phyloP scores from a whole-genome alignment of 2,329 filamentous ascomycete species.

The Pseudocercospora eumusae region DNA sequence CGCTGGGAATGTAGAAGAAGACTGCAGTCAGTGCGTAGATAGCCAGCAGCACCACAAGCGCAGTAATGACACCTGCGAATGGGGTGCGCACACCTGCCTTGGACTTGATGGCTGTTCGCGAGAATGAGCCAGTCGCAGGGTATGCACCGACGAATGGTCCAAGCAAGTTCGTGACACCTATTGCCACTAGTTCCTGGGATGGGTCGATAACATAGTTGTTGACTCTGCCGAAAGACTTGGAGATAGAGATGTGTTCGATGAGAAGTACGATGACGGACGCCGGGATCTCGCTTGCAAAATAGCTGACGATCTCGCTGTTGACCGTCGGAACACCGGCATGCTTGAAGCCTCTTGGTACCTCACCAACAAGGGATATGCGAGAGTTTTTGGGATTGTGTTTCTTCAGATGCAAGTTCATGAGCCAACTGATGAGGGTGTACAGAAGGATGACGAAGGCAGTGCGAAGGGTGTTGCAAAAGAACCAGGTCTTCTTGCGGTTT shows the following conservation, averaged over 20 bases:
- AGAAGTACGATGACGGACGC: constrained; percentile 89
- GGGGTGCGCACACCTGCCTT: constrained; percentile 94
- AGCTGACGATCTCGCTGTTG: constrained; percentile 63
- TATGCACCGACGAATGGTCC: constrained; percentile 91
- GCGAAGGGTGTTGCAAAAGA: constrained; percentile 87
- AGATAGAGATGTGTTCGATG: constrained; percentile 95
- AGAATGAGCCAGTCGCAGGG: constrained; percentile 92
- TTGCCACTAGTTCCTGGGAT: constrained; percentile 92
- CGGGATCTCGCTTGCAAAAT: constrained; percentile 73
- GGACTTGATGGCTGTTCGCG: constrained; percentile 92
- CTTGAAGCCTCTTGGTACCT: constrained; percentile 83
- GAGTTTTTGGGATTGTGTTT: constrained; percentile 41
- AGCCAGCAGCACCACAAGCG: constrained; percentile 78
- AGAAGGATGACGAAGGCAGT: constrained; percentile 89
- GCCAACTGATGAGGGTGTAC: constrained; percentile 87
- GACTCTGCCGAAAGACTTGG: constrained; percentile 91
- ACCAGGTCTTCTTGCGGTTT: constrained; percentile 69
- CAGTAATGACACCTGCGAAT: constrained; percentile 86
- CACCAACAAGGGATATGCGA: constrained; percentile 72
- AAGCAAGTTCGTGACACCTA: constrained; percentile 85
- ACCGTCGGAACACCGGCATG: constrained; percentile 73
- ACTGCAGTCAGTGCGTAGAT: constrained; percentile 85
- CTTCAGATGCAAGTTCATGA: constrained; percentile 69
- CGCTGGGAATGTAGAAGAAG: constrained; percentile 90
- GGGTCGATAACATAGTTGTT: constrained; percentile 97